Evolutionary conservation across 2,329 filamentous ascomycete species (phyloP).

Genomic region (Metarhizium guizhouense): DNA sequence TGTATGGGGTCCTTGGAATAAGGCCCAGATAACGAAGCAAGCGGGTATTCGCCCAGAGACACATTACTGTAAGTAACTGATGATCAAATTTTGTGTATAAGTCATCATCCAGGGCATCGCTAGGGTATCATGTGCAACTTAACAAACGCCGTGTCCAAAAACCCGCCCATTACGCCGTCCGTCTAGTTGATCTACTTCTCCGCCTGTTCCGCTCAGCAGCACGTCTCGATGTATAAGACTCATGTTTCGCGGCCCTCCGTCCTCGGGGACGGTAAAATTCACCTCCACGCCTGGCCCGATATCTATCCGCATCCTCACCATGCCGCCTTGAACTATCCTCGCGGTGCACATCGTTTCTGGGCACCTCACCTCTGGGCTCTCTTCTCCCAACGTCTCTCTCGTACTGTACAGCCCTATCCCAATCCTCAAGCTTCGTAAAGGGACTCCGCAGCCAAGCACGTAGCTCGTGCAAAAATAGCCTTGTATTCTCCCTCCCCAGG

Average conservation of each 20-base stretch:
- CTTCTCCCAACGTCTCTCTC: constrained; percentile 4
- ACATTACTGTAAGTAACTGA: neutral
- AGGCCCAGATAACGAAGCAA: neutral
- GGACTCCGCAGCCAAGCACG: constrained; percentile 77
- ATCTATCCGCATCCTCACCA: neutral
- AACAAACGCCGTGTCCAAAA: neutral
- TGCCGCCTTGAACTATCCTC: neutral
- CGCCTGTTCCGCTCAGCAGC: neutral
- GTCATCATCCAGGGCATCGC: neutral
- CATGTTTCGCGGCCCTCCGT: neutral
- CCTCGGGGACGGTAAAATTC: constrained; percentile 19
- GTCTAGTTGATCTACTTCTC: constrained; percentile 1
- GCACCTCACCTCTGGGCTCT: neutral
- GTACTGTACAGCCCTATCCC: constrained; percentile 78
- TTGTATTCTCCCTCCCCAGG: constrained; percentile 62
- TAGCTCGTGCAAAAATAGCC: constrained; percentile 77
- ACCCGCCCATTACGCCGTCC: neutral
- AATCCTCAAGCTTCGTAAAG: constrained; percentile 59
- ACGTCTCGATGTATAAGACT: neutral
- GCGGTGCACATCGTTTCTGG: neutral
- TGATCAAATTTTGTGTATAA: neutral
- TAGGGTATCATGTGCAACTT: constrained; percentile 1
- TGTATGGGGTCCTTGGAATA: neutral
- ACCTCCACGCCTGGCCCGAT: constrained; percentile 9
- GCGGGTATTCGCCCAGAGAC: neutral